These are phyloP conservation scores for Striga hermonthica DNA, from an alignment of 305 asterid genomes.

Conservation along the genomic window DNA sequence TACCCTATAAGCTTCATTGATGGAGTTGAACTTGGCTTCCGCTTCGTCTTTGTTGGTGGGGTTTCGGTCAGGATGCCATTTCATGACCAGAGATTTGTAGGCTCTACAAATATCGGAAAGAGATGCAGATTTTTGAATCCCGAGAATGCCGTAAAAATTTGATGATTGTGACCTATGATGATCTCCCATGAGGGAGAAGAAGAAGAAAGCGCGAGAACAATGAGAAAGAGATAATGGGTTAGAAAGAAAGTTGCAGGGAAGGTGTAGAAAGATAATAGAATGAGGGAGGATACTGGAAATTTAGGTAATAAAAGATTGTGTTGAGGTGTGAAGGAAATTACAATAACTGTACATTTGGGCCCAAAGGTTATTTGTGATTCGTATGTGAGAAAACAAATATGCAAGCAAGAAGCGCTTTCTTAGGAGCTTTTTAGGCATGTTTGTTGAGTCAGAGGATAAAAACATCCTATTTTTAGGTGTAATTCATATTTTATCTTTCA, in stretches of 20 bases:
- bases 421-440: not conserved
- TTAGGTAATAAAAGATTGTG: slow-evolving; percentile 30
- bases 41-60: slow-evolving; percentile 60
- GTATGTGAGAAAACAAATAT: no score
- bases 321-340: slow-evolving; percentile 29
- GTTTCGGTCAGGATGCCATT: slow-evolving; percentile 82
- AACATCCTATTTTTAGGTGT: not conserved
- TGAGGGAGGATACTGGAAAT: slow-evolving; percentile 26
- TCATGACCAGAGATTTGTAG: slow-evolving; percentile 53
- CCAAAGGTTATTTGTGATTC: not conserved
- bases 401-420: not conserved
- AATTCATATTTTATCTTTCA: no score
- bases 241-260: no score
- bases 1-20: slow-evolving; percentile 80
- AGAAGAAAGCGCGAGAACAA: not conserved
- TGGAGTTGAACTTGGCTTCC: slow-evolving; percentile 53
- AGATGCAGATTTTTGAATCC: slow-evolving; percentile 61
- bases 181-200: slow-evolving; percentile 54
- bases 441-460: slow-evolving; percentile 6
- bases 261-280: slow-evolving; percentile 18
- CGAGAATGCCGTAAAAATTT: slow-evolving; percentile 53
- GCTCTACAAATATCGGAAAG: slow-evolving; percentile 65
- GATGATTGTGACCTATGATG: slow-evolving; percentile 41
- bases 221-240: not conserved
- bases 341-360: slow-evolving; percentile 13